Conservation (phyloP, 1,284 basidiomycete species). For the Pyrrhoderma lamaoense region DNA sequence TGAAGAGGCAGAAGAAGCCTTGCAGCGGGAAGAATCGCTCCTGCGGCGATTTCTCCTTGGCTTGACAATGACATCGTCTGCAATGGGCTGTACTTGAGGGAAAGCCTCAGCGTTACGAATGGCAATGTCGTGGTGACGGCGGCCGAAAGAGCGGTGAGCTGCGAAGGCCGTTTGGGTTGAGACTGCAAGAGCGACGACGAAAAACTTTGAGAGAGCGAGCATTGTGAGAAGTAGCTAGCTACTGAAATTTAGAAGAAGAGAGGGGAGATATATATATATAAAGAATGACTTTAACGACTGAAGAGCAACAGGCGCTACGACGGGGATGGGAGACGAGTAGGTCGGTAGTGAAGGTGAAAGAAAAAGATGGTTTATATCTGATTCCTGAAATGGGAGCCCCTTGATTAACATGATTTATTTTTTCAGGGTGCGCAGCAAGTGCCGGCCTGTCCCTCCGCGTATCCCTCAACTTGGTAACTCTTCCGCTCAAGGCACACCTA, state of each 20-base stretch:
- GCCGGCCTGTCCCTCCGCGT: too few species aligned
- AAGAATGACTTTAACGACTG: background rate
- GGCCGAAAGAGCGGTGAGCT: slow-evolving; percentile 1
- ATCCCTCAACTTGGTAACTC: too few species aligned
- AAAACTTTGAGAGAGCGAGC: slow-evolving; percentile 13
- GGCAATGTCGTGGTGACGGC: slow-evolving; percentile 12
- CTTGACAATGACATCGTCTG: slow-evolving; percentile 8
- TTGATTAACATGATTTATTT: too few species aligned
- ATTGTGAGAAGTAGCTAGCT: slow-evolving; percentile 1
- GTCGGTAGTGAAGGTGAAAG: background rate
- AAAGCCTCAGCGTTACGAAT: slow-evolving; percentile 11
- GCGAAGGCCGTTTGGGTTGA: background rate
- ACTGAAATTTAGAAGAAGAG: background rate
- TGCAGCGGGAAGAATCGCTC: slow-evolving; percentile 11
- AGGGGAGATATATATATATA: background rate
- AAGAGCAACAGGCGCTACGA: background rate
- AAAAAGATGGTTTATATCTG: background rate
- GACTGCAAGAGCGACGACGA: slow-evolving; percentile 12
- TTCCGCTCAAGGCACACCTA: too few species aligned
- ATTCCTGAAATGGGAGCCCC: too few species aligned
- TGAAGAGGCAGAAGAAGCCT: background rate
- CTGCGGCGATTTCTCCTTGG: slow-evolving; percentile 9
- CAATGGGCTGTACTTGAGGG: slow-evolving; percentile 4
- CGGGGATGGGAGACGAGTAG: background rate
- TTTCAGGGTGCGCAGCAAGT: too few species aligned